Base-by-base conservation (phyloP, 305 asterid species). In the Petunia hybrid region DNA sequence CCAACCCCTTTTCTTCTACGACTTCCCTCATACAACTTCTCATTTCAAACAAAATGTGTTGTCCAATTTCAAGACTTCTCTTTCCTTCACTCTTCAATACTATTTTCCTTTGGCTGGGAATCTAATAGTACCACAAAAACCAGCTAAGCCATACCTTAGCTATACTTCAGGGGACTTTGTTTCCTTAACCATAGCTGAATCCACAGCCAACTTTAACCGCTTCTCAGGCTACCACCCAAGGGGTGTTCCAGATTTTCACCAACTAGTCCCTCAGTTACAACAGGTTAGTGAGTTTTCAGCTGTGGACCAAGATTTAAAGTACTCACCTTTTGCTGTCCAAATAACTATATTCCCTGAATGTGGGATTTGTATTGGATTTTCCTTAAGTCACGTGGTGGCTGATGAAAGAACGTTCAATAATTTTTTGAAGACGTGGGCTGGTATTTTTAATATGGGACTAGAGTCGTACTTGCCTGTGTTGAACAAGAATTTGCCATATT, bases 341-440 rank as follows among this genome's bases (percentile, higher is more conserved):
- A 83, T 90, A 2, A 91, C 93, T 4, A 66, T 90, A 0, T 91
- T 91, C 40, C 91, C 90, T 0, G 76, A 75, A 3, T 31, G 5
- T 55, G 94, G 96, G 60, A 46, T 91, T n/a, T 89, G 85, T 81
- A 22, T 90, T 5, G 96, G 94, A 5, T 88, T 89, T 82, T 68
- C 89, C 1, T 35, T 82, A 80, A 82, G 88, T 61, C 89, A 87
- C 45, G 94, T 80, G 55, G 91, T 62, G 1, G 91, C 89, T 3
- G 96, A 90, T 78, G 88, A 88, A 63, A 85, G 92, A n/a, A 87
- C 91, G 14, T 86, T 90, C 79, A 63, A 87, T 68, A 85, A 87
- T 73, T 91, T 91, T 86, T 64, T 91, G 88, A 85, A 81, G 82
- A 78, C 77, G 6, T 91, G 96, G 96, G 89, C 91, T 35, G 76